Evolutionary conservation across 1,139 yeast species (phyloP), one percentile per base, ranked within the genome.

Genomic region (Debaryomyces subglobosus): DNA sequence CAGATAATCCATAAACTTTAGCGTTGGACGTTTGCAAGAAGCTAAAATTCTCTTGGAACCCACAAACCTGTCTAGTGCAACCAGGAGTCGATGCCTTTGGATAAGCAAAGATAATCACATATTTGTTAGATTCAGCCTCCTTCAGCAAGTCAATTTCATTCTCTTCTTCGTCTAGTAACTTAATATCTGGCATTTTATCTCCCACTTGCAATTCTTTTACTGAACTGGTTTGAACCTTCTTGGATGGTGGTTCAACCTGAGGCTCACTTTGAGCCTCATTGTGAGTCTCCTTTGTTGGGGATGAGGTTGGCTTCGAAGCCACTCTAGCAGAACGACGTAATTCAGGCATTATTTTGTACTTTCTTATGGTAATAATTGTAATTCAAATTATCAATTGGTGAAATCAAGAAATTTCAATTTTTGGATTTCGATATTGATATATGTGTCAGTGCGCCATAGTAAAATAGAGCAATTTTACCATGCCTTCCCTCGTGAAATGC

Each of bases 31-130:
- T 67, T 39, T 72, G 67, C 57, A 89, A 79, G 42, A 79, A 78
- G 10, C 78, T 74, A 62, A 72, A 84, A 57, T 81, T 81, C 56
- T 81, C 85, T 59, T 94, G 84, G 67, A 88, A 94, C 0, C 97
- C 97, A 66, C 89, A 81, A 1, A 91, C 97, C 70, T 94, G 99
- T 60, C 91, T 80, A 0, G 95, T 91, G 68, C 98, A 92, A 2
- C 98, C 98, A 1, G 97, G 97, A 0, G 99, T 94, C 32, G 87
- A 84, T 0, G 98, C 99, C 62, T 80, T 87, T 47, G 99, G 98
- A 63, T 91, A 94, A 13, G 96, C 77, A 64, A 87, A 87, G 38
- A 87, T 79, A 45, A 89, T 78, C 58, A 86, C 69, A 44, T 80
- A 75, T 50, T 78, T 78, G 40, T 81, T 68, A 10, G 75, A 67